Evolutionary conservation across 176 grass and related monocot species (phyloP), one percentile per base, ranked within the genome.

Genomic region (Raddia guianensis): DNA sequence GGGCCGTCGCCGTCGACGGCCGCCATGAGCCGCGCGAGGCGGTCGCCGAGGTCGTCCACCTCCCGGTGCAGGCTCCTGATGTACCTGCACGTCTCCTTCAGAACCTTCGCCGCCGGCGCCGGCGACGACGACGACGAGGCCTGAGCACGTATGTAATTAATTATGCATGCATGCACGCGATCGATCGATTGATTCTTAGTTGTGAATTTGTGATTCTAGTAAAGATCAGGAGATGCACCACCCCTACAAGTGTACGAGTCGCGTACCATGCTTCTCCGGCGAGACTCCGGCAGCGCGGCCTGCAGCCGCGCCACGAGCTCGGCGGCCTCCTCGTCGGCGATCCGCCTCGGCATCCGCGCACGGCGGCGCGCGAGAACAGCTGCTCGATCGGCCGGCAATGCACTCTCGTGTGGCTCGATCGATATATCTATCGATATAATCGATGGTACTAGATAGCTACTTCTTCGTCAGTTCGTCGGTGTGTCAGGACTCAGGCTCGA

Each of bases 41-140:
- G 77, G 18, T 82, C 70, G 52, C 85, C 82, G 42, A 87, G 57
- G 68, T 76, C 70, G 43, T 76, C 37, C 15, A 87, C 78, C 51
- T 87, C 85, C 8, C 70, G 78, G 60, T 69, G 78, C 62, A 87
- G 62, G 74, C 78, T 87, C 85, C 27, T 76, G 62, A 87, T 87
- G 70, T 87, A 87, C 62, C 71, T 87, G 78, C 85, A 87, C 43
- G 85, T 87, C 53, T 87, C 85, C 50, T 76, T 71, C 13, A 87
- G 52, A 65, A 87, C 21, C 70, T 82, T 82, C 35, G 78, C 74
- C 59, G 78, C 70, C 21, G 27, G 27, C 27, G 27, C 27, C 27
- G 27, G 27, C 27, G 27, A 27, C 27, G 27, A 27, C 27, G 27
- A 27, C 27, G 37, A 40, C 37, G 85, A 82, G n/a, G 34, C 71